Base-by-base conservation (phyloP, 805 yeast genomes). In the Saccharomycopsis javanensis region DNA sequence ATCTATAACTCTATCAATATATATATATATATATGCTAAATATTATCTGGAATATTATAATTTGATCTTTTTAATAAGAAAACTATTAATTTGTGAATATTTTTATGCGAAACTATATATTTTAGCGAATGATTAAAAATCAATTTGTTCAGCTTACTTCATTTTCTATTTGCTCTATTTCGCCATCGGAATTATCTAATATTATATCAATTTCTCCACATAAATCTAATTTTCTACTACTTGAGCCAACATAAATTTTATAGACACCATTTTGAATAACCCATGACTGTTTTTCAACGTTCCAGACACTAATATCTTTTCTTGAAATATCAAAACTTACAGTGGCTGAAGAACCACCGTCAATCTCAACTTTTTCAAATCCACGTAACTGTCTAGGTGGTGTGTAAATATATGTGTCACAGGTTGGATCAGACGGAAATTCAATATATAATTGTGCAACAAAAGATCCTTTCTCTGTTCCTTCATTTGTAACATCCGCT, bases 221-320 rank as follows among this genome's bases (percentile, higher is more conserved):
- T 23, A 58, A 28, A 38, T 57, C 58, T 23, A 58, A 38, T 30
- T 58, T 57, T 52, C 58, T 50, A 28, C 61, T 58, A 33, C 79
- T 74, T 20, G 79, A 72, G 0, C 83, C 78, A 42, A 80, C 72
- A 60, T 73, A 80, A 8, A 81, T 68, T 58, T 72, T 75, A 67
- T 80, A 82, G 3, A 74, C 71, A 1, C 86, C 86, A 8, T 79
- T 76, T 62, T 75, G 80, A 42, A 81, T 75, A 23, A 79, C 68
- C 86, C 86, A 81, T 61, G 80, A 78, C 64, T 80, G 82, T 15
- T 75, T 71, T 20, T 66, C 72, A 0, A 78, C 71, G 63, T 80
- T 84, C 85, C 85, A 81, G 25, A 76, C 70, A 56, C 81, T 73
- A 60, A 81, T 68, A 66, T 82, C 86, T 57, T 82, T 72, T 64